phyloP scores from a whole-genome alignment of 2,329 filamentous ascomycete genomes.

The Hypoxylon sp. region DNA sequence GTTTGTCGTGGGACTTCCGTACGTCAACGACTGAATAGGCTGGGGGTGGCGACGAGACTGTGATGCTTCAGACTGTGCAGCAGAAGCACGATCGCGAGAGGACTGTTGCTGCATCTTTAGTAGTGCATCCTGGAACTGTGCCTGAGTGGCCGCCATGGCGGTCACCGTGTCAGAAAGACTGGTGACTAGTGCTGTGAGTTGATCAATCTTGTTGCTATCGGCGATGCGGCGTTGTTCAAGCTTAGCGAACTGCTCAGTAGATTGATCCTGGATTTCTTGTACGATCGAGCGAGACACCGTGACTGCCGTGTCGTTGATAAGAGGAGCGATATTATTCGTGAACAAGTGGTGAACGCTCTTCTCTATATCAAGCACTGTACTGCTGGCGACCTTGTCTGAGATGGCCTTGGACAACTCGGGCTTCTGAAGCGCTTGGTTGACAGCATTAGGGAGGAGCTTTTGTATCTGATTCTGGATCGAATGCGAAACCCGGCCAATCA shows the following conservation, averaged over 20 bases:
- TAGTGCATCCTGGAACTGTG: constrained; percentile 75
- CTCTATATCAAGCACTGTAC: constrained; percentile 76
- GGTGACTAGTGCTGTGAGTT: constrained; percentile 75
- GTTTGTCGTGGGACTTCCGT: constrained; percentile 50
- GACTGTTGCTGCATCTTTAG: constrained; percentile 68
- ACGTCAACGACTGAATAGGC: constrained; percentile 37
- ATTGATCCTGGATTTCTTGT: constrained; percentile 74
- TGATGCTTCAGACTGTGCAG: constrained; percentile 38
- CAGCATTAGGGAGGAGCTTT: constrained; percentile 73
- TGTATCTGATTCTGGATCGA: constrained; percentile 80
- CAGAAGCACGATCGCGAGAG: constrained; percentile 55
- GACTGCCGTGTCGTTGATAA: constrained; percentile 73
- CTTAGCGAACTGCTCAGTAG: constrained; percentile 63
- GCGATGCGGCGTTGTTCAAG: constrained; percentile 64
- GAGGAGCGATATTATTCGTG: constrained; percentile 73
- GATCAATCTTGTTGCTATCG: constrained; percentile 75
- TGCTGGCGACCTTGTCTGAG: constrained; percentile 76
- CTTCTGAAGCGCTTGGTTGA: constrained; percentile 77
- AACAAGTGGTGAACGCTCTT: constrained; percentile 73
- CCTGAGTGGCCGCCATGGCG: constrained; percentile 76
- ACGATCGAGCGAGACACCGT: constrained; percentile 76
- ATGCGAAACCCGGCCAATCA: constrained; percentile 75
- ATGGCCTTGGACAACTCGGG: constrained; percentile 79
- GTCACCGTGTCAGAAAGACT: constrained; percentile 76
- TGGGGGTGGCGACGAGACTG: constrained; percentile 29